phyloP scores from a whole-genome alignment of 169 alveolate species.

The Cytauxzoon felis region DNA sequence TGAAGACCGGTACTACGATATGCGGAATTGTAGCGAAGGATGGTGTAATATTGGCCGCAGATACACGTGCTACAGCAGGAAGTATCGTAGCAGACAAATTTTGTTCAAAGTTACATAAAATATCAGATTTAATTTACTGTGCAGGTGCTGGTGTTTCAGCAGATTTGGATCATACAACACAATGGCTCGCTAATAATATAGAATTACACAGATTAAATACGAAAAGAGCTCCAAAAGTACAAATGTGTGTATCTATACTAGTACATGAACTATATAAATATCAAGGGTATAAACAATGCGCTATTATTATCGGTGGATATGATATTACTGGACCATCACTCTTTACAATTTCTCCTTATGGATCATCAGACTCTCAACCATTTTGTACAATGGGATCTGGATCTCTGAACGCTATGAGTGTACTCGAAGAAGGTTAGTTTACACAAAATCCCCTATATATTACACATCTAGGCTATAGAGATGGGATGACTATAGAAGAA shows the following conservation, averaged over 20 bases:
- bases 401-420: conserved; percentile 94
- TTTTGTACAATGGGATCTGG: conserved; percentile 98
- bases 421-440: conserved; percentile 84
- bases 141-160: conserved; percentile 99
- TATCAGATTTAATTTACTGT: conserved; percentile 93
- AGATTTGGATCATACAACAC: conserved; percentile 93
- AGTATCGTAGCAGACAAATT: conserved; percentile 96
- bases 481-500: conserved; percentile 88
- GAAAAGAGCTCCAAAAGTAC: conserved; percentile 85
- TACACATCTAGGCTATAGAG: conserved; percentile 75
- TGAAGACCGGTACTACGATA: conserved; percentile 95
- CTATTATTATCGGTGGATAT: conserved; percentile 95
- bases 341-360: conserved; percentile 92
- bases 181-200: conserved; percentile 83
- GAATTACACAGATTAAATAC: conserved; percentile 91
- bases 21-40: conserved; percentile 92
- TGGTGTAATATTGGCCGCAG: conserved; percentile 98
- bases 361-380: conserved; percentile 88
- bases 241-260: conserved; percentile 85
- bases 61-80: conserved; percentile 97
- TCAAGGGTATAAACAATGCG: conserved; percentile 95
- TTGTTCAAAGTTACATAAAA: conserved; percentile 92
- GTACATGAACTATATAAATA: conserved; percentile 86
- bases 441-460: not conserved
- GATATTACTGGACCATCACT: conserved; percentile 94